Conservation (phyloP, 192 early-diverging fungal species). For the Chytriomyces confervae region DNA sequence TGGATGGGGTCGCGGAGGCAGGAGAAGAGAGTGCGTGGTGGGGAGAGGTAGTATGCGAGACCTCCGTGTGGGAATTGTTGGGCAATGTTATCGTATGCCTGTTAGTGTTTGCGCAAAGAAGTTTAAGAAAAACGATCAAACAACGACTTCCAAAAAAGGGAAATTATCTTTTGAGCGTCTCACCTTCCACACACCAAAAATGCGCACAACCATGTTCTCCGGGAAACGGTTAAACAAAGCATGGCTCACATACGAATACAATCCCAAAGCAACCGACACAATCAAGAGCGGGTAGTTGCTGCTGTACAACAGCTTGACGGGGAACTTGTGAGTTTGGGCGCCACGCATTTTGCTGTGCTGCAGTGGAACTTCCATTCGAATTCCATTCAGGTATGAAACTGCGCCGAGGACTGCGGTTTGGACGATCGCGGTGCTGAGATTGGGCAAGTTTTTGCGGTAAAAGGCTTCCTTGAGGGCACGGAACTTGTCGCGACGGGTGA, state of each 20-base stretch:
- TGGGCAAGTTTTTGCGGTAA: conserved; percentile 66
- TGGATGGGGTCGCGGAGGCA: conserved; percentile 89
- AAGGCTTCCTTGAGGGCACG: conserved; percentile 90
- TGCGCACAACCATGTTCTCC: conserved; percentile 81
- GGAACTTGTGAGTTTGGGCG: conserved; percentile 88
- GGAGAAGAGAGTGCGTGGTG: conserved; percentile 78
- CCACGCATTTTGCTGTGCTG: conserved; percentile 80
- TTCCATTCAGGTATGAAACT: conserved; percentile 77
- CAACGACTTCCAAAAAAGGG: background rate
- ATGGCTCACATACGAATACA: conserved; percentile 92
- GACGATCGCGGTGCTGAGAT: conserved; percentile 72
- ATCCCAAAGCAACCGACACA: conserved; percentile 85
- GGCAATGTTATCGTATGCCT: conserved; percentile 81
- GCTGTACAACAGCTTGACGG: conserved; percentile 95
- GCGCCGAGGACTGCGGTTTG: conserved; percentile 68
- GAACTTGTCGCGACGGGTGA: conserved; percentile 88
- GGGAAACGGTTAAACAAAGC: conserved; percentile 91
- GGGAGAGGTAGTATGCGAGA: conserved; percentile 91
- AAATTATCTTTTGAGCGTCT: background rate
- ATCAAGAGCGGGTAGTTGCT: conserved; percentile 96
- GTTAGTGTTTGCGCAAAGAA: conserved; percentile 2
- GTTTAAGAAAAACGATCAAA: conserved; percentile 2
- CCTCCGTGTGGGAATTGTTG: conserved; percentile 88
- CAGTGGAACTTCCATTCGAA: conserved; percentile 91
- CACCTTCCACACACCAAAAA: conserved; percentile 87